Evolutionary conservation across 208 protist species (phyloP).

Genomic region (Leishmania arabica): DNA sequence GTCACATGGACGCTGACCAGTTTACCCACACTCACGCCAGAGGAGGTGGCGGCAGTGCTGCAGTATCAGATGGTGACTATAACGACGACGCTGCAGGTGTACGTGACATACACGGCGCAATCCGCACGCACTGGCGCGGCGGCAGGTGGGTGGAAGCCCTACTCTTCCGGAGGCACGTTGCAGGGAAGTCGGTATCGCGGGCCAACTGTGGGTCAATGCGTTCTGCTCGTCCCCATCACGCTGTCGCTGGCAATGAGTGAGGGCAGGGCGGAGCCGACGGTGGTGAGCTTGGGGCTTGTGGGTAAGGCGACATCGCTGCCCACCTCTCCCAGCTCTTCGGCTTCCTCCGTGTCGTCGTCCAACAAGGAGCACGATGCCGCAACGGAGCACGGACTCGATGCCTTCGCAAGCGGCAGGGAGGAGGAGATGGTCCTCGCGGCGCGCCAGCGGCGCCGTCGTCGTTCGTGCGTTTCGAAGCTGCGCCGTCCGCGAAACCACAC

Average conservation of each 20-base stretch:
- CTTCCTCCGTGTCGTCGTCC: slow-evolving; percentile 7
- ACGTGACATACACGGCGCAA: slow-evolving; percentile 56
- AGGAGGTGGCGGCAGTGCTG: slow-evolving; percentile 41
- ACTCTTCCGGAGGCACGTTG: slow-evolving; percentile 14
- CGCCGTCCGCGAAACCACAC: slow-evolving; percentile 24
- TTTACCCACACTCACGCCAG: slow-evolving; percentile 40
- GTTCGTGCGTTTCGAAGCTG: slow-evolving; percentile 16
- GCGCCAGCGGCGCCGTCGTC: slow-evolving; percentile 22
- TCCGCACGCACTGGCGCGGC: slow-evolving; percentile 13
- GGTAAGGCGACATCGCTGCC: slow-evolving; percentile 16
- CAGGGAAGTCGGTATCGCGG: slow-evolving; percentile 28
- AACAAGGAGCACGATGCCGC: slow-evolving; percentile 15
- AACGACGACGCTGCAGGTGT: slow-evolving; percentile 44
- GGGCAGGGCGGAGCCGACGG: slow-evolving; percentile 47
- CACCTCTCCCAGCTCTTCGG: slow-evolving; percentile 12
- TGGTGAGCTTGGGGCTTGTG: slow-evolving; percentile 44
- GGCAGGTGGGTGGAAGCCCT: slow-evolving; percentile 11
- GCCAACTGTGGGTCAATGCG: slow-evolving; percentile 39
- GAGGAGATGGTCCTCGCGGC: slow-evolving; percentile 21
- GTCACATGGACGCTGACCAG: slow-evolving; percentile 54
- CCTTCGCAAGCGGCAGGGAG: slow-evolving; percentile 3
- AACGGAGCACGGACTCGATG: not conserved
- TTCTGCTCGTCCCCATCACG: slow-evolving; percentile 47
- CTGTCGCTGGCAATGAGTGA: slow-evolving; percentile 65
- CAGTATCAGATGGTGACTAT: slow-evolving; percentile 52